Percentiles rank a stretch among this genome's conserved stretches.
phyloP scores from a whole-genome alignment of 352 stramenopile genomes.

The Pythium guiyangense region DNA sequence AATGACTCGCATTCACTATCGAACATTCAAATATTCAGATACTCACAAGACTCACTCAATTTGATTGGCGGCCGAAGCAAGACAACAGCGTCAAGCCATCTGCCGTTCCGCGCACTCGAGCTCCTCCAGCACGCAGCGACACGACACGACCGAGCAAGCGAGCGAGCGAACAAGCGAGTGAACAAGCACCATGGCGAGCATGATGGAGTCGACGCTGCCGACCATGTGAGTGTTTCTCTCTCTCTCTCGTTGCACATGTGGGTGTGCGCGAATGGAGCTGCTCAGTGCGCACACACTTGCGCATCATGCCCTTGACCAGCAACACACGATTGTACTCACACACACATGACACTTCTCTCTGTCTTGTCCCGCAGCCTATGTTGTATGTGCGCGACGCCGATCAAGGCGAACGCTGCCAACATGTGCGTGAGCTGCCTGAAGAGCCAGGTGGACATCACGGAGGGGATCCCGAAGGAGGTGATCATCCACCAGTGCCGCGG shows the following conservation, averaged over 20 bases:
- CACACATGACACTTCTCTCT: no score
- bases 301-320: not conserved
- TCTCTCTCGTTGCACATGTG: not conserved
- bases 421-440: constrained; percentile 98
- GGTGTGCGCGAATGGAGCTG: not conserved
- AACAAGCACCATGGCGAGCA: constrained; percentile 38
- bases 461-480: constrained; percentile 96
- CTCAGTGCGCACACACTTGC: no score
- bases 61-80: not conserved
- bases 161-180: constrained; percentile 1
- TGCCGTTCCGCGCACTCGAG: not conserved
- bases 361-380: constrained; percentile 83
- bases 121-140: not conserved
- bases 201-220: constrained; percentile 65
- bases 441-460: constrained; percentile 97
- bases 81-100: not conserved
- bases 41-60: not conserved
- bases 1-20: no score
- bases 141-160: not conserved
- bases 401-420: constrained; percentile 97
- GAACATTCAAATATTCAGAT: no score
- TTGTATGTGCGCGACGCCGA: constrained; percentile 97
- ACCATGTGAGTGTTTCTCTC: constrained; percentile 47
- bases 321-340: constrained; percentile 2
- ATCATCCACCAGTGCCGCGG: constrained; percentile 98